phyloP scores from a whole-genome alignment of 78 protist genomes.

The Andalucia godoyi region DNA sequence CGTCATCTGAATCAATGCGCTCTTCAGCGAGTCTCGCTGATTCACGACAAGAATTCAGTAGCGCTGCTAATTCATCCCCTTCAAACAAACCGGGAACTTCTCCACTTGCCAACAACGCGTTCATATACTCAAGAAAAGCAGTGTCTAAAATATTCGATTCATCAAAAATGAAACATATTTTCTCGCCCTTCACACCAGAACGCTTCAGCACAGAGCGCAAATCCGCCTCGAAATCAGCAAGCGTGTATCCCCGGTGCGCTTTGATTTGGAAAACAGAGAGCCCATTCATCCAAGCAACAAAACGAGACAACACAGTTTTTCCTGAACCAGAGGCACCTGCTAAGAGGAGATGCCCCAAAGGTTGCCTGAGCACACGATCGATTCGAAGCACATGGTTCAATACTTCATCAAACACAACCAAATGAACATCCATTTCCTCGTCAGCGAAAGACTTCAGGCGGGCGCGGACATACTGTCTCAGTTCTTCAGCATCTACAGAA shows the following conservation, averaged over 20 bases:
- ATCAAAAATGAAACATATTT: constrained; percentile 89
- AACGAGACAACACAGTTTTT: constrained; percentile 72
- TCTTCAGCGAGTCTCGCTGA: background rate
- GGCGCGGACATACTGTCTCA: constrained; percentile 67
- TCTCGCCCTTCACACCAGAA: constrained; percentile 85
- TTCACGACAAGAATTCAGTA: constrained; percentile 40
- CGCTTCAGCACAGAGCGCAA: constrained; percentile 73
- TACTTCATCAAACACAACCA: constrained; percentile 90
- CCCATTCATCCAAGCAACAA: constrained; percentile 84
- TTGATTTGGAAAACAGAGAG: constrained; percentile 51
- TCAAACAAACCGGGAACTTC: constrained; percentile 96
- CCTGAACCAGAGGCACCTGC: constrained; percentile 89
- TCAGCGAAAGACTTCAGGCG: constrained; percentile 74
- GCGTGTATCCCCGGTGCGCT: constrained; percentile 47
- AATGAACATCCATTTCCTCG: constrained; percentile 81
- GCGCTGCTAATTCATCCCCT: constrained; percentile 71
- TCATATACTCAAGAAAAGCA: constrained; percentile 93
- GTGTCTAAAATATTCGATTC: constrained; percentile 85
- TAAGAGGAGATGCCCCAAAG: constrained; percentile 86
- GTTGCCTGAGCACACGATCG: constrained; percentile 87
- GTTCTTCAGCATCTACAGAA: constrained; percentile 44
- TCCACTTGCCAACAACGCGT: constrained; percentile 88
- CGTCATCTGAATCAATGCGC: constrained; percentile 45
- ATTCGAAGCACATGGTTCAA: constrained; percentile 81
- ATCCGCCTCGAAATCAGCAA: constrained; percentile 87